Base-by-base conservation (phyloP, 2,329 filamentous ascomycete species). In the Hortaea werneckii region DNA sequence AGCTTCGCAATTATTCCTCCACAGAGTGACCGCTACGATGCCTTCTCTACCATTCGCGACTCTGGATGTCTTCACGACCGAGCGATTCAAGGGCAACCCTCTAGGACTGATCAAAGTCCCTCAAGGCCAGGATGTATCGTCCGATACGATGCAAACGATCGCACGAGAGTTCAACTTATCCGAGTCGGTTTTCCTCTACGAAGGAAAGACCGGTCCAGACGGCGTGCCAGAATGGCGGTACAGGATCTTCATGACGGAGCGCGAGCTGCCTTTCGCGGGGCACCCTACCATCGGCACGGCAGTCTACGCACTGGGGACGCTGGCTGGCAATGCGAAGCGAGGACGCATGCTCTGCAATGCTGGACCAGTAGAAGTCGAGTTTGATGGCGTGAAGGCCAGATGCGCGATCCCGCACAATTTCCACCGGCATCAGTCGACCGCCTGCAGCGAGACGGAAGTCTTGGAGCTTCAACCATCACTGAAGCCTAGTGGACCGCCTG, bases 361-460 rank as follows among this genome's bases (percentile, higher is more conserved):
- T 49, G 73, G 74, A 2, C 57, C 58, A 1, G 71, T 77, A 7
- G 56, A 59, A 9, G 40, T 62, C 11, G 58, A 61, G 10, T 73
- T 67, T 49, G 63, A 68, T 53, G 57, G 65, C 4, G 60, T 60
- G 34, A 59, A 70, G n/a, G 77, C 81, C 5, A 74, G 71, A 43
- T 82, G 82, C 11, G 65, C 64, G 4, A 81, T 89, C 51, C 83
- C 84, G 30, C 81, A 86, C 59, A 70, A 83, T 50, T 71, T 82
- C 51, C 82, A 78, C 55, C 57, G 80, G 46, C 84, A 88, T 64
- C 54, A 54, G 27, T 49, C 58, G 26, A 55, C 48, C 20, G 43
- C 54, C 5, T 60, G 65, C 27, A 55, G 58, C 11, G 49, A 58
- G 29, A 48, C 62, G 29, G 55, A 59, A 35, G 48, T 64, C n/a